Percentiles rank a stretch among this genome's conserved stretches.
These are phyloP conservation scores for Arachis stenosperma DNA, from an alignment of 306 rosid species.

Conservation along the genomic window DNA sequence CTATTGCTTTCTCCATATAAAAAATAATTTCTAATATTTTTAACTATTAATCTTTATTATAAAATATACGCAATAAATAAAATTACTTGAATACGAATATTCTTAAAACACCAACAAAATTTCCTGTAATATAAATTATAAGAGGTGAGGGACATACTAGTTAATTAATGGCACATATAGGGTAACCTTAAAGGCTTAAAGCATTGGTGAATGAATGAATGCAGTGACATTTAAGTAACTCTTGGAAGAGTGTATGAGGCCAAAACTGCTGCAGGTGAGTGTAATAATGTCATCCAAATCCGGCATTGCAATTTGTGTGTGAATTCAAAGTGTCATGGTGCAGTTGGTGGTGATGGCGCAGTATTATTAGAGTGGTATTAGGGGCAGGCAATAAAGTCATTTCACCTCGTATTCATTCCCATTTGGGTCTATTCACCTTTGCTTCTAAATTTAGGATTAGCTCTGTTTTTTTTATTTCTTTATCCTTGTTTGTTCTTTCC, in stretches of 20 bases:
- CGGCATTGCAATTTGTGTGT: background rate
- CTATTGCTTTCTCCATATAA: too few species aligned
- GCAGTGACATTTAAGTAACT: background rate
- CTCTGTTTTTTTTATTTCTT: slow-evolving; percentile 34
- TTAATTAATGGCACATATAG: background rate
- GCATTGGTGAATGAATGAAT: background rate
- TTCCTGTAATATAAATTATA: too few species aligned
- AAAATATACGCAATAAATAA: too few species aligned
- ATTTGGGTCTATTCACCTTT: slow-evolving; percentile 39
- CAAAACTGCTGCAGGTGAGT: background rate
- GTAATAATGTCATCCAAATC: background rate
- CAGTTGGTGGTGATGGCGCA: background rate
- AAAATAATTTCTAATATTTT: too few species aligned
- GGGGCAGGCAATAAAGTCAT: slow-evolving; percentile 45
- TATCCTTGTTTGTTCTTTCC: slow-evolving; percentile 29
- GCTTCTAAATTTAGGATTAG: slow-evolving; percentile 46
- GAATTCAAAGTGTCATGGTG: background rate
- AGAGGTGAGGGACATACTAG: too few species aligned
- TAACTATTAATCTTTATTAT: too few species aligned
- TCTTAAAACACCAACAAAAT: too few species aligned
- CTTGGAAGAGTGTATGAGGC: background rate
- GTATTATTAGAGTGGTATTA: too few species aligned
- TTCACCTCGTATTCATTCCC: slow-evolving; percentile 48
- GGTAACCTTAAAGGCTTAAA: background rate
- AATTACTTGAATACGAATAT: too few species aligned